Evolutionary conservation across 371 early-diverging fungal genomes (phyloP).

Genomic region (Mortierella sp.): DNA sequence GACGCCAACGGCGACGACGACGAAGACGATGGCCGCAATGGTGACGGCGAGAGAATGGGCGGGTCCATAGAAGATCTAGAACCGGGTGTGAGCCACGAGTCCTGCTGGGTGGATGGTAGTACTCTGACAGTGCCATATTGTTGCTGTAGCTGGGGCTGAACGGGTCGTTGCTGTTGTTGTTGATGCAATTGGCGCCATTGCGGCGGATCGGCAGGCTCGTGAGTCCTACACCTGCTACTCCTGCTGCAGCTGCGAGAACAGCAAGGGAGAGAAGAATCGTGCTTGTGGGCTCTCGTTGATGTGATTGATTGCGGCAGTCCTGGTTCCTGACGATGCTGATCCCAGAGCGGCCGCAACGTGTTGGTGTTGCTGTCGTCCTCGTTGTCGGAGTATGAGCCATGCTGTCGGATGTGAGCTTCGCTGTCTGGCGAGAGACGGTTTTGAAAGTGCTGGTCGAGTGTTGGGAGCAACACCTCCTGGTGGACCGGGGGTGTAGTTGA

Average conservation of each 20-base stretch:
- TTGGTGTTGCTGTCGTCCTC: background rate
- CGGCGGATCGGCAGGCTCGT: background rate
- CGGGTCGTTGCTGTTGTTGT: background rate
- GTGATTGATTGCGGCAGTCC: background rate
- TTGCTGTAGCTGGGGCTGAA: background rate
- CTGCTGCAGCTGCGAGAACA: no score
- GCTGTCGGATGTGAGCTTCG: background rate
- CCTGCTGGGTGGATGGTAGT: background rate
- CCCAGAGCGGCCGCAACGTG: constrained; percentile 1
- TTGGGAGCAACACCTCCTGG: constrained; percentile 1
- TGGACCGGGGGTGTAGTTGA: background rate
- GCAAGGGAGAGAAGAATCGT: background rate
- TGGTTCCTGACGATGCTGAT: background rate
- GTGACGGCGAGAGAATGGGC: background rate
- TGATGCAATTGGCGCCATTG: background rate
- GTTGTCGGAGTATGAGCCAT: constrained; percentile 5
- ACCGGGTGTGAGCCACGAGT: background rate
- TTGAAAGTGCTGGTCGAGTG: background rate
- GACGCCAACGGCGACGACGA: background rate
- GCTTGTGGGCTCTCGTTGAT: background rate
- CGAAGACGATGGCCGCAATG: background rate
- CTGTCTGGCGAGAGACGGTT: background rate
- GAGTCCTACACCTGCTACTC: no score
- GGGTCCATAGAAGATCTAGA: constrained; percentile 1
- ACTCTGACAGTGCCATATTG: background rate